Base-by-base conservation (phyloP, 2,329 filamentous ascomycete species). In the Aspergillus sp. region DNA sequence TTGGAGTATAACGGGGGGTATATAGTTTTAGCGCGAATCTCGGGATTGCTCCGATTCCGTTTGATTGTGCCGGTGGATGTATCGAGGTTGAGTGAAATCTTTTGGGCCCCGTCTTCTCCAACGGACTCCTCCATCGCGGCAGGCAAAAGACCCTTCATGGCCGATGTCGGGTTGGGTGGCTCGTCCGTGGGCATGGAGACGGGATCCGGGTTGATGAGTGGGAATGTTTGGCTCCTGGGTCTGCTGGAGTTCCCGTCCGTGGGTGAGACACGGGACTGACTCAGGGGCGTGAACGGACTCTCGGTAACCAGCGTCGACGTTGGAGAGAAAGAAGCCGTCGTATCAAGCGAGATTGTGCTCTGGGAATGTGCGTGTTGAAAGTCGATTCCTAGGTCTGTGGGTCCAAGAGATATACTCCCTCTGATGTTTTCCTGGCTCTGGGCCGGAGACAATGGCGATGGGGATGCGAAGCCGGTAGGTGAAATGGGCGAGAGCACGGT, bases 171-270 rank as follows among this genome's bases (percentile, higher is more conserved):
- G 46, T 87, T 84, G n/a, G 80, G 78, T 1, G 78, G 76, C 47
- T 80, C 74, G 25, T 80, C 78, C 37, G 66, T 55, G 3, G 81
- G 79, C 61, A 84, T 79, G 66, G 83, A 82, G 17, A 62, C 68
- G 31, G 84, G 79, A 63, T 87, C 79, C 33, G 75, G 62, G 46
- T 68, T 65, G 43, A 91, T 78, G 45, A 88, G 86, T 1, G 92
- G 91, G 62, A 96, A 92, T 0, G 91, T 96, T 73, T 96, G 91
- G 72, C 90, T 95, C 68, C 91, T 84, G n/a, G 90, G 90, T 56
- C 91, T 84, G 66, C 89, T 88, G 63, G 88, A 86, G 66, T 85
- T 85, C 53, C 79, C 77, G 56, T 75, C 69, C 44, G 75, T 72
- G 40, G 76, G 78, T 54, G 78, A 77, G 37, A 79, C 77, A 58